Base-by-base conservation (phyloP, 2,329 filamentous ascomycete species). In the Mycosphaerelloides madeirae region DNA sequence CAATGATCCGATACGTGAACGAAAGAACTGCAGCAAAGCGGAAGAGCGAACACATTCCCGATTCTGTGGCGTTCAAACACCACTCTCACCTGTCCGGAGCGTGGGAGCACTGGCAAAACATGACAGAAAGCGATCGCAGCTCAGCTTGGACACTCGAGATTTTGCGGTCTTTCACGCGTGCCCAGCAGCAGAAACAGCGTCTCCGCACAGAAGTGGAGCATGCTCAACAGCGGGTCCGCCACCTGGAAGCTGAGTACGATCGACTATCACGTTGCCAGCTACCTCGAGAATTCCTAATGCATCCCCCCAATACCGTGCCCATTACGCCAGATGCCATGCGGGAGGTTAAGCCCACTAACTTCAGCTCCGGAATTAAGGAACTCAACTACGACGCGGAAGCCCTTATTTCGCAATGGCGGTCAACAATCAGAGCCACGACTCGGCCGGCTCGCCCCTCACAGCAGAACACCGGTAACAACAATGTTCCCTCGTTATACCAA, bases 51-150 rank as follows among this genome's bases (percentile, higher is more conserved):
- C 41, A 61, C 47, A 36, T 66, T 51, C 61, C 65, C 69, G 49
- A 84, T 73, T 32, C 78, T 74, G 52, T 91, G 39, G 82, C 88
- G 51, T 79, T 80, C 40, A 81, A 84, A 54, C 78, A 90, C 25
- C 73, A 78, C 31, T 77, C 84, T 46, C 91, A 97, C 62, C 65
- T 95, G 5, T 78, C 85, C n/a, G 79, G 83, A 12, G 82, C 87
- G 0, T 95, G 82, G 62, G 75, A 77, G 6, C 83, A 87, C 32
- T 97, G 90, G 90, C 79, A 79, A 40, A 72, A 72, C 1, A 71
- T 93, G 19, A 67, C 81, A 0, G 69, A 73, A n/a, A 52, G 64
- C 20, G 65, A 71, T 33, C 60, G 66, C 37, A 63, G 68, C 36
- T 65, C 69, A 28, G 64, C 62, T 22, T 75, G 72, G 72, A 68